A percentile compares a stretch with the other conserved stretches of the same genome.
phyloP scores from a whole-genome alignment of 768 basidiomycete species.

The Rhodocollybia butyracea region DNA sequence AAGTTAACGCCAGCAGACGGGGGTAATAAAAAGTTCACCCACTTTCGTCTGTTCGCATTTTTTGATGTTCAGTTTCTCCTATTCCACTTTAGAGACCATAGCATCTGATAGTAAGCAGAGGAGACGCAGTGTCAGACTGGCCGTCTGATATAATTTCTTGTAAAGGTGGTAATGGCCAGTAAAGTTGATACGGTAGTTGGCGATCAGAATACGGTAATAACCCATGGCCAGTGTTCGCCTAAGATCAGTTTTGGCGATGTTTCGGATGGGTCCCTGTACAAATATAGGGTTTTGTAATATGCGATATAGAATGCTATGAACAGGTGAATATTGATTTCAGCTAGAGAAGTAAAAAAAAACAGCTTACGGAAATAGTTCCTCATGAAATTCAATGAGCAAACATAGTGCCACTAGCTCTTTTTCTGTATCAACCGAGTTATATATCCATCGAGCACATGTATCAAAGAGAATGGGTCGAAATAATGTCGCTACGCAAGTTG shows the following conservation, averaged over 20 bases:
- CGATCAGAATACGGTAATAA: slow-evolving; percentile 80
- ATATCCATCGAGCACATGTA: slow-evolving; percentile 79
- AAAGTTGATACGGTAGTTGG: slow-evolving; percentile 54
- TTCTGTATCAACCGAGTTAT: slow-evolving; percentile 42
- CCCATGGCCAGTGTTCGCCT: slow-evolving; percentile 71
- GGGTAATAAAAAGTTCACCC: slow-evolving; percentile 55
- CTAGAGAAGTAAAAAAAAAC: slow-evolving; percentile 5
- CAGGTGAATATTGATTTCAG: slow-evolving; percentile 10
- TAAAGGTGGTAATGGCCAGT: slow-evolving; percentile 63
- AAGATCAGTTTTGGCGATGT: slow-evolving; percentile 36
- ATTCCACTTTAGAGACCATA: slow-evolving; percentile 76
- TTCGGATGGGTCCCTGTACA: slow-evolving; percentile 51
- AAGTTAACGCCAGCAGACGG: too few species aligned
- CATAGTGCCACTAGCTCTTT: slow-evolving; percentile 59
- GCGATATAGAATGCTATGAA: slow-evolving; percentile 51
- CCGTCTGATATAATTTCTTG: slow-evolving; percentile 40
- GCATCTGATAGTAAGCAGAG: slow-evolving; percentile 71
- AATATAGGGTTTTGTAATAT: slow-evolving; percentile 43
- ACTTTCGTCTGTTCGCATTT: slow-evolving; percentile 60
- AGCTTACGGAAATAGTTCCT: slow-evolving; percentile 71
- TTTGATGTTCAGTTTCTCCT: slow-evolving; percentile 71
- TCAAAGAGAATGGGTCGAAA: slow-evolving; percentile 81
- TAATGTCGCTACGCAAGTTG: slow-evolving; percentile 53
- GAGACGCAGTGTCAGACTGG: slow-evolving; percentile 55
- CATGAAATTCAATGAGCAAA: slow-evolving; percentile 61